phyloP scores from a whole-genome alignment of 139 green algal genomes.

The Chlorella sp. region DNA sequence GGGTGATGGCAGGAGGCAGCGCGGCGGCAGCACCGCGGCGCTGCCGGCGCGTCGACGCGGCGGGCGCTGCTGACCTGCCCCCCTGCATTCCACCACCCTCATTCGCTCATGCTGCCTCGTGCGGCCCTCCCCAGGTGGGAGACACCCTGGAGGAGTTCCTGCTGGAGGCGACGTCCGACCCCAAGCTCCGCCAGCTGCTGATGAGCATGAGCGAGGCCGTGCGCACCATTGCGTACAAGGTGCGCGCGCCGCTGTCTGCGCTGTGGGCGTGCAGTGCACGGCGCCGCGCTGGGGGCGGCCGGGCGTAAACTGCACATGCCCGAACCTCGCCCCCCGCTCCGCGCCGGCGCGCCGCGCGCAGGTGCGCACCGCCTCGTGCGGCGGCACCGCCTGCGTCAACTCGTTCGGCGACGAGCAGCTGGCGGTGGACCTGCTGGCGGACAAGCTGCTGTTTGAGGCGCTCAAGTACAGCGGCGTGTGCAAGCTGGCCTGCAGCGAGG shows the following conservation, averaged over 20 bases:
- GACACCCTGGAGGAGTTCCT: conserved; percentile 94
- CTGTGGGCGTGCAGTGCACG: not conserved
- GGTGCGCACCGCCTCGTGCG: conserved; percentile 89
- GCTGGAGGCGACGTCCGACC: conserved; percentile 78
- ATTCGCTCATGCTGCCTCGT: not conserved
- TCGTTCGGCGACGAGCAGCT: conserved; percentile 96
- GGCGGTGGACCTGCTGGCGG: conserved; percentile 90
- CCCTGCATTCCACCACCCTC: not conserved
- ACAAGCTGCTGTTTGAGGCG: conserved; percentile 95
- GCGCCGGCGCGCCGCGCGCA: conserved; percentile 4
- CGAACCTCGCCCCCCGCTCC: not conserved
- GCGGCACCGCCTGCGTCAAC: conserved; percentile 89
- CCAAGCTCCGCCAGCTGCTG: conserved; percentile 90
- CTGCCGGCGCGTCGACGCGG: too few species aligned
- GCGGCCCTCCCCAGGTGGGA: conserved; percentile 75
- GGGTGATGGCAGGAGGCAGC: too few species aligned
- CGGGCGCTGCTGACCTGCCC: not conserved
- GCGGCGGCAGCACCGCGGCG: too few species aligned
- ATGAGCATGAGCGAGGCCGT: conserved; percentile 90
- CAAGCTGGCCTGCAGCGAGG: conserved; percentile 92
- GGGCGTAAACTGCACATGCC: too few species aligned
- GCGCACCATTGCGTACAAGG: conserved; percentile 95
- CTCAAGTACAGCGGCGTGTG: conserved; percentile 83
- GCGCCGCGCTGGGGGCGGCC: not conserved
- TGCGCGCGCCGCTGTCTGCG: conserved; percentile 11